These are phyloP conservation scores for Fusarium sulawesiense DNA, from an alignment of 2,329 filamentous ascomycete genomes.

Conservation along the genomic window DNA sequence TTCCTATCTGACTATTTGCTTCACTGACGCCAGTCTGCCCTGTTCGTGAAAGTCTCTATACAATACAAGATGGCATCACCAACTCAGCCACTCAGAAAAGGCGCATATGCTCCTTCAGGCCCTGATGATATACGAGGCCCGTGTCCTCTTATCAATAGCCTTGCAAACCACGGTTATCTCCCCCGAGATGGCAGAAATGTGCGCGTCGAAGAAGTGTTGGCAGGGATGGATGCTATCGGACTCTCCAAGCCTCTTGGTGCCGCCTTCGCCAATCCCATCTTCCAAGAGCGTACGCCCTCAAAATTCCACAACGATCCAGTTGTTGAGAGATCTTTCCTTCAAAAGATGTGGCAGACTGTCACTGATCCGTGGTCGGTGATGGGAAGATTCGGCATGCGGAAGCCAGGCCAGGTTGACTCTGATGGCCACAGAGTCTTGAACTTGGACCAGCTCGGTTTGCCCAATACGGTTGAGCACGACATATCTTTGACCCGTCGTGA, in stretches of 20 bases:
- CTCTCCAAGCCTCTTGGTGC: constrained; percentile 38
- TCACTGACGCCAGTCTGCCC: background rate
- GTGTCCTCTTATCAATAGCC: constrained; percentile 41
- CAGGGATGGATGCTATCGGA: constrained; percentile 32
- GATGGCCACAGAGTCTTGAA: constrained; percentile 34
- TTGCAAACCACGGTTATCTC: constrained; percentile 45
- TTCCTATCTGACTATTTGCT: background rate
- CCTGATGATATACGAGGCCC: constrained; percentile 38
- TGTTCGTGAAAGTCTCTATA: background rate
- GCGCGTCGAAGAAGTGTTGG: constrained; percentile 29
- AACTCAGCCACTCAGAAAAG: constrained; percentile 25
- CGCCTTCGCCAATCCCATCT: constrained; percentile 40
- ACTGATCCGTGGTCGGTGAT: constrained; percentile 39
- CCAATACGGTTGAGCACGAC: constrained; percentile 40
- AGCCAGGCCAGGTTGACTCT: constrained; percentile 33
- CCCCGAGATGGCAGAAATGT: constrained; percentile 39
- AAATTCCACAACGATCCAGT: constrained; percentile 12
- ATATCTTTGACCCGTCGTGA: constrained; percentile 42
- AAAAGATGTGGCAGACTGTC: constrained; percentile 7
- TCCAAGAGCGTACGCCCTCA: constrained; percentile 27
- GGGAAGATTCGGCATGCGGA: constrained; percentile 39
- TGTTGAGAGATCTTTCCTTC: constrained; percentile 15
- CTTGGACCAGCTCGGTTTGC: constrained; percentile 37
- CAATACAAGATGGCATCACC: constrained; percentile 19
- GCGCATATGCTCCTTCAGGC: constrained; percentile 31